Evolutionary conservation across 148 eudicot species (phyloP), one percentile per base, ranked within the genome.

Genomic region (Chenopodium album): DNA sequence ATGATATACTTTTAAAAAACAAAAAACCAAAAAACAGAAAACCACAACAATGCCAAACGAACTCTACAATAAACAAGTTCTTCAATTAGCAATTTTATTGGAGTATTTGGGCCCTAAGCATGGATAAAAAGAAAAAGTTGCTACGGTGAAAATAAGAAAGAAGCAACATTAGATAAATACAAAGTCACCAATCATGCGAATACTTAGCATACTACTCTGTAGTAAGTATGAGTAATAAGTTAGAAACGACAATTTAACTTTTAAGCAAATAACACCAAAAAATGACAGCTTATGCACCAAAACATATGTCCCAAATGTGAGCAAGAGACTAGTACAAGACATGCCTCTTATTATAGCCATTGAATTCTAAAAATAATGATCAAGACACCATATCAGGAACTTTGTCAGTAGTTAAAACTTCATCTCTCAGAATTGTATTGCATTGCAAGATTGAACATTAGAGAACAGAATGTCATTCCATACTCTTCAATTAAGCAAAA

Each of bases 251-350:
- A 13, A 0, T 17, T 2, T 4, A 56, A 56, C 52, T 48, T 50
- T 50, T 50, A 50, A 2, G 73, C 73, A 65, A 64, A 34, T n/a
- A 34, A 23, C 20, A 29, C 64, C 32, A 12, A 17, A 52, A 54
- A 78, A 50, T 23, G 16, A 46, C 52, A 79, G 4, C 69, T n/a
- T 48, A 26, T 23, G 12, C 41, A 59, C 56, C 69, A 26, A 71
- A 16, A 2, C 28, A 79, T 47, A 23, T 46, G 14, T 63, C 65
- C 75, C 17, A 9, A 20, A 68, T 67, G 22, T 28, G 37, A 50
- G 65, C 81, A 48, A 78, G 80, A 31, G 26, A 29, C 73, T 9
- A 4, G 69, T 26, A 66, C 16, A 31, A 78, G n/a, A 32, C 74
- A 68, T 78, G 72, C 73, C 17, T 65, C 80, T 19, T n/a, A 31